phyloP scores from a whole-genome alignment of 495 filamentous ascomycete genomes.

The Friedmanniomyces simplex region DNA sequence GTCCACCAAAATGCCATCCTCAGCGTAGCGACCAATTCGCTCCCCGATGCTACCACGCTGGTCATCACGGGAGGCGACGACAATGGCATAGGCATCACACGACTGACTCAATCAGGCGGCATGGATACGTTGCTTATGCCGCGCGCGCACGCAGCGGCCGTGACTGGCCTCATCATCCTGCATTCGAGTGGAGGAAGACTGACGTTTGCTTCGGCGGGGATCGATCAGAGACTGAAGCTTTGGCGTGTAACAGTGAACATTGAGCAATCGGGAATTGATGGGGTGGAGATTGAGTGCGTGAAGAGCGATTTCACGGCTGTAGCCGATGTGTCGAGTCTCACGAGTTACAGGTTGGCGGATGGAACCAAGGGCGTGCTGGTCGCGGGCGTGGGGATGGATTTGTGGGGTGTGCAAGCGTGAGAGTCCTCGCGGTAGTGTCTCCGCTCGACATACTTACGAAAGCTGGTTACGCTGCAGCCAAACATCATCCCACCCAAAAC shows the following conservation, averaged over 20 bases:
- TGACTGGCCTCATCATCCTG: slow-evolving; percentile 55
- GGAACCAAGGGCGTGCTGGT: slow-evolving; percentile 32
- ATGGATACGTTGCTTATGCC: slow-evolving; percentile 45
- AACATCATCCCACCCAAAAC: no score
- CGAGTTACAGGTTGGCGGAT: slow-evolving; percentile 23
- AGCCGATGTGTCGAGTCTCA: slow-evolving; percentile 50
- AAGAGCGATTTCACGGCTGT: slow-evolving; percentile 50
- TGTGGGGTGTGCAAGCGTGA: no score
- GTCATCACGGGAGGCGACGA: slow-evolving; percentile 77
- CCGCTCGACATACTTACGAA: no score
- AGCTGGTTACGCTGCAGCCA: no score
- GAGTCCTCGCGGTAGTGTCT: no score
- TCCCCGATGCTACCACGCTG: slow-evolving; percentile 34
- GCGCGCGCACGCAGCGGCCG: slow-evolving; percentile 68
- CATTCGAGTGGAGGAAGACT: neutral
- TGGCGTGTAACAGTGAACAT: slow-evolving; percentile 49
- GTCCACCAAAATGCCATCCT: slow-evolving; percentile 73
- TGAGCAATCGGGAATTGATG: slow-evolving; percentile 24
- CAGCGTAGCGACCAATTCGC: slow-evolving; percentile 31
- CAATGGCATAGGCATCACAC: slow-evolving; percentile 56
- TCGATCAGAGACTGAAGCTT: slow-evolving; percentile 70
- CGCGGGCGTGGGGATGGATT: slow-evolving; percentile 49
- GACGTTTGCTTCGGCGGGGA: slow-evolving; percentile 52
- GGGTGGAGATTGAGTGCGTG: slow-evolving; percentile 34
- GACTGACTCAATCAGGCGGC: slow-evolving; percentile 2